Percentiles rank a stretch among this genome's conserved stretches.
Conservation (phyloP, 78 protist species). For the Carpediemonas membranifera region DNA sequence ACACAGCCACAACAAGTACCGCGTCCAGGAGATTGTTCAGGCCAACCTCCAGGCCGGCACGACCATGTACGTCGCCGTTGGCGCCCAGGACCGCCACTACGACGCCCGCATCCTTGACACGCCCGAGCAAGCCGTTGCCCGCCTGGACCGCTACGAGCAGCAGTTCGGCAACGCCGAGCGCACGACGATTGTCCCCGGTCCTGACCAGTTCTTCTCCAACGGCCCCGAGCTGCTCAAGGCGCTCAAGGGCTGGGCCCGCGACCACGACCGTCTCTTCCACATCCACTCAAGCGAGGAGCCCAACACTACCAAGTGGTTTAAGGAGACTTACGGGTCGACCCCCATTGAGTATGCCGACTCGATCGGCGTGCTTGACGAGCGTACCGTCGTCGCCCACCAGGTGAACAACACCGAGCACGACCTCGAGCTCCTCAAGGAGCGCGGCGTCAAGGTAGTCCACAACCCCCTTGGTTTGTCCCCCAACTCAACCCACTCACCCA, state of each 20-base stretch:
- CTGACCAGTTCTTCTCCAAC: slow-evolving; percentile 36
- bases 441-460: slow-evolving; percentile 19
- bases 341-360: slow-evolving; percentile 20
- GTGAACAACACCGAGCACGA: slow-evolving; percentile 25
- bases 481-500: too few species aligned
- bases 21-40: slow-evolving; percentile 7
- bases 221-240: slow-evolving; percentile 19
- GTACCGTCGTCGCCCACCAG: slow-evolving; percentile 37
- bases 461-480: too few species aligned
- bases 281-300: slow-evolving; percentile 36
- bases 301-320: slow-evolving; percentile 29
- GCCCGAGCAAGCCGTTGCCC: slow-evolving; percentile 5
- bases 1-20: slow-evolving; percentile 31
- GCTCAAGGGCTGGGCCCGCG: slow-evolving; percentile 24
- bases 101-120: slow-evolving; percentile 24
- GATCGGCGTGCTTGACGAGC: slow-evolving; percentile 14
- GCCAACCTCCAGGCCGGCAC: slow-evolving; percentile 36
- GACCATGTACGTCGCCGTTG: slow-evolving; percentile 25
- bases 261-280: slow-evolving; percentile 22
- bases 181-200: slow-evolving; percentile 19
- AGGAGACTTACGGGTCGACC: slow-evolving; percentile 12
- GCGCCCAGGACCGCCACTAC: slow-evolving; percentile 32
- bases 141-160: neutral
- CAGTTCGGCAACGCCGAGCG: neutral
- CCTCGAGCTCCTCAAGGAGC: slow-evolving; percentile 7